phyloP scores from a whole-genome alignment of 257 asterid species.

The Solanum neorickii region DNA sequence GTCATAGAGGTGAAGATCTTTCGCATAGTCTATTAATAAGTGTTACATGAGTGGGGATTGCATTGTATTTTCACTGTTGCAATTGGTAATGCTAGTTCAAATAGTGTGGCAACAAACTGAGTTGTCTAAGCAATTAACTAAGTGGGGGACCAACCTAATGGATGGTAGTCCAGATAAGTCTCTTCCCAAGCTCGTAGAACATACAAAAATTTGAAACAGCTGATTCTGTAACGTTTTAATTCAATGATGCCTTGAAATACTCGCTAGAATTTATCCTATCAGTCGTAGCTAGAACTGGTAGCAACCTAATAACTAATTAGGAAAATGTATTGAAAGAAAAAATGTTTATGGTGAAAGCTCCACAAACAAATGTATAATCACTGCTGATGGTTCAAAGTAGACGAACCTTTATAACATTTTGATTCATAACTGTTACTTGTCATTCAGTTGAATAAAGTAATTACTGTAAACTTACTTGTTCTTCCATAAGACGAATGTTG shows the following conservation, averaged over 20 bases:
- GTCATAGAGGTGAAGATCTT: not conserved
- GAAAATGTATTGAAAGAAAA: not conserved
- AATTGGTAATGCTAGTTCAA: not conserved
- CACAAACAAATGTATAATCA: not conserved
- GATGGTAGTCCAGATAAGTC: not conserved
- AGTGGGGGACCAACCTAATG: not conserved
- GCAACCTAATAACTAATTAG: not conserved
- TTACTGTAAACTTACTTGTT: not conserved
- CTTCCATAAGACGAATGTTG: not conserved
- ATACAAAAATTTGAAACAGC: no score
- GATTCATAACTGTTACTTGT: not conserved
- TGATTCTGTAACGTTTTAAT: no score
- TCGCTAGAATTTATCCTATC: not conserved
- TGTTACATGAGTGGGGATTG: not conserved
- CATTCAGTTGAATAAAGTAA: not conserved
- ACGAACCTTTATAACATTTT: not conserved
- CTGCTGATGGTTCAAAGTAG: not conserved
- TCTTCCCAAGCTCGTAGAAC: no score
- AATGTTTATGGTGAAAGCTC: not conserved
- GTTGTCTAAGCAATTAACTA: not conserved
- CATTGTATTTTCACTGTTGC: not conserved
- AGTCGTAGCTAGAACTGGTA: not conserved
- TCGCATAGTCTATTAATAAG: not conserved
- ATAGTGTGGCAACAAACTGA: not conserved
- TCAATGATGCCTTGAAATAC: not conserved